Base-by-base conservation (phyloP, 208 protist species). In the Strigomonas galati region DNA sequence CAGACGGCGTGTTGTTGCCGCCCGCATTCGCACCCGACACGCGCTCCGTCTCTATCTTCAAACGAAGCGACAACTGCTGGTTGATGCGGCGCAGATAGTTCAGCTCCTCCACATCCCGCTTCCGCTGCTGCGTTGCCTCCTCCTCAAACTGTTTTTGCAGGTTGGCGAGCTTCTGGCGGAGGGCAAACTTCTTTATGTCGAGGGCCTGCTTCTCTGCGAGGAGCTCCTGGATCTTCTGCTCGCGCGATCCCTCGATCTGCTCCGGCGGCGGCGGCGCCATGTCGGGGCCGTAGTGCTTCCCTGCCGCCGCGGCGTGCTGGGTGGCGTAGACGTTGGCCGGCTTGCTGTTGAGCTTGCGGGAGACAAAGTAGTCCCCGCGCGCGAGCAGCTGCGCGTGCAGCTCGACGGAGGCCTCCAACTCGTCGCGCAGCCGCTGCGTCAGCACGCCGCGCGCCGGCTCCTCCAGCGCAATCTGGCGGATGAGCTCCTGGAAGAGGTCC, bases 381-480 rank as follows among this genome's bases (percentile, higher is more conserved):
- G 72, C 69, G 0, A 77, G 70, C 21, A 95, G 72, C 3, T 76
- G 67, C 5, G 70, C 68, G 69, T 95, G 90, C 24, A 87, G 81
- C 6, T 60, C 67, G 40, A 92, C 57, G 12, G 65, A 69, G 58
- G 81, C 71, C 53, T 82, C 67, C 28, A 98, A 63, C 72, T 99
- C 98, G 54, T 99, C 98, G 0, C 97, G 74, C 51, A 99, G 81
- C 12, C 97, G 89, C 31, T 98, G 82, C 28, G 99, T 79, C 67
- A 99, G 80, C 48, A 99, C 77, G 15, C 98, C 98, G 2, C 98
- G 79, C 69, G 98, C 97, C 5, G 96, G 92, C 67, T 98, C 98
- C 64, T 98, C 97, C n/a, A 99, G 73, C 12, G 98, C 99, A 17
- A 99, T 82, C 74, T 99, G 92, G 5, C 98, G 94, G 62, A 99